phyloP scores from a whole-genome alignment of 768 basidiomycete genomes.

The Lentinula lateritia region DNA sequence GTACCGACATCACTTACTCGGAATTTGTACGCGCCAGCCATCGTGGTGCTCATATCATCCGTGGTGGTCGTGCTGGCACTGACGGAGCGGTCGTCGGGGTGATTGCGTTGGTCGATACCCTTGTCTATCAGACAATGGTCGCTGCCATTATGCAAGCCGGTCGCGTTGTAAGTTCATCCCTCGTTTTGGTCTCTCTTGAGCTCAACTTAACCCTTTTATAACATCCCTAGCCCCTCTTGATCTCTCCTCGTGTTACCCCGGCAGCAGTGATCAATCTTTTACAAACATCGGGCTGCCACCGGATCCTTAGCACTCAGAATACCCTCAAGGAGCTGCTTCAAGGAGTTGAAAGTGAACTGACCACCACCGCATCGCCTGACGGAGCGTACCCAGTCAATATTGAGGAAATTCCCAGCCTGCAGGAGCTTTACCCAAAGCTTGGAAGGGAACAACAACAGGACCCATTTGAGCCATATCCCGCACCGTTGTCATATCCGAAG shows the following conservation, averaged over 20 bases:
- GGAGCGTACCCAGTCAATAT: slow-evolving; percentile 4
- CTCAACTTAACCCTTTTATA: neutral
- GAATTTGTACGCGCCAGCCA: slow-evolving; percentile 24
- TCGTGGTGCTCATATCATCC: slow-evolving; percentile 19
- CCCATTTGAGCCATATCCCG: slow-evolving; percentile 3
- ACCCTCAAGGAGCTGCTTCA: slow-evolving; percentile 18
- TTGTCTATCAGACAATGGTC: slow-evolving; percentile 21
- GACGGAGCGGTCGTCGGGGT: slow-evolving; percentile 24
- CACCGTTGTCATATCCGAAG: slow-evolving; percentile 1
- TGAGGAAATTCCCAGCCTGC: slow-evolving; percentile 12
- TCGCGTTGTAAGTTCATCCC: slow-evolving; percentile 21
- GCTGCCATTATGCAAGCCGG: slow-evolving; percentile 21
- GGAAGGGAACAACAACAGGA: slow-evolving; percentile 14
- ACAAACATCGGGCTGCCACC: slow-evolving; percentile 21
- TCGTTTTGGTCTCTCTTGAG: neutral
- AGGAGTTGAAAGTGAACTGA: slow-evolving; percentile 11
- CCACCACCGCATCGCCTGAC: neutral
- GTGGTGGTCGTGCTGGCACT: slow-evolving; percentile 7
- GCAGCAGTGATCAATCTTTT: slow-evolving; percentile 28
- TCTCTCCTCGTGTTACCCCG: slow-evolving; percentile 29
- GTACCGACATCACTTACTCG: slow-evolving; percentile 17
- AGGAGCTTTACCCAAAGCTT: slow-evolving; percentile 21
- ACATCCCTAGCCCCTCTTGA: slow-evolving; percentile 24
- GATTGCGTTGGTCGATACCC: slow-evolving; percentile 23
- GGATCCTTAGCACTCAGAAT: slow-evolving; percentile 22